These are phyloP conservation scores for Inosperma sp. DNA, from an alignment of 768 basidiomycete species.

Conservation along the genomic window DNA sequence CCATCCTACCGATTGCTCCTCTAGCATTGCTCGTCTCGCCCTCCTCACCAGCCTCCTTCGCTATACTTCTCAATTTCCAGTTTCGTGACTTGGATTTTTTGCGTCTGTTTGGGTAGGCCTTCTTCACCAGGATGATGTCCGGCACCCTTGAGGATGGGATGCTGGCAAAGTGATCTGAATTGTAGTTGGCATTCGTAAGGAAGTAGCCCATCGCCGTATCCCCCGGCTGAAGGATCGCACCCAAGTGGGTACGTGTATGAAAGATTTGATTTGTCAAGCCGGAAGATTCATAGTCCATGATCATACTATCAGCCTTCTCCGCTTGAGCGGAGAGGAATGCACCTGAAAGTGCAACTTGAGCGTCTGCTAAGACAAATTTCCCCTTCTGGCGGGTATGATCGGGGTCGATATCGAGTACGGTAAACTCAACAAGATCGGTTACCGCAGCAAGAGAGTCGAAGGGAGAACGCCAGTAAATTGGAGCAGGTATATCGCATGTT, in stretches of 20 bases:
- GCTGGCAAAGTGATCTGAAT: conserved; percentile 77
- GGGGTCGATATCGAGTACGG: conserved; percentile 90
- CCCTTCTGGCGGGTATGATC: conserved; percentile 55
- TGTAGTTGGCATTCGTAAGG: conserved; percentile 87
- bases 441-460: conserved; percentile 81
- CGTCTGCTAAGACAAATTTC: conserved; percentile 74
- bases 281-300: conserved; percentile 59
- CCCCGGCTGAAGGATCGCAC: conserved; percentile 86
- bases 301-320: conserved; percentile 41
- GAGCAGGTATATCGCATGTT: conserved; percentile 69
- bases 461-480: conserved; percentile 87
- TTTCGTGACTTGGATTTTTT: conserved; percentile 83
- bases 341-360: conserved; percentile 83
- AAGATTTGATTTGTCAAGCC: conserved; percentile 72
- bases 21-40: conserved; percentile 72
- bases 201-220: conserved; percentile 91
- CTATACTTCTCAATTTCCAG: conserved; percentile 91
- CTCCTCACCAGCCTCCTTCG: conserved; percentile 85
- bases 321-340: conserved; percentile 59
- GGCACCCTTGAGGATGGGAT: conserved; percentile 68
- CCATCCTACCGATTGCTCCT: conserved; percentile 87
- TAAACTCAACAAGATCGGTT: conserved; percentile 89
- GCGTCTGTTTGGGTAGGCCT: conserved; percentile 88
- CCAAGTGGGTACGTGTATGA: conserved; percentile 96
- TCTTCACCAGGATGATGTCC: conserved; percentile 90